Evolutionary conservation across 768 basidiomycete species (phyloP), one percentile per base, ranked within the genome.

Genomic region (Ramaria sp.): DNA sequence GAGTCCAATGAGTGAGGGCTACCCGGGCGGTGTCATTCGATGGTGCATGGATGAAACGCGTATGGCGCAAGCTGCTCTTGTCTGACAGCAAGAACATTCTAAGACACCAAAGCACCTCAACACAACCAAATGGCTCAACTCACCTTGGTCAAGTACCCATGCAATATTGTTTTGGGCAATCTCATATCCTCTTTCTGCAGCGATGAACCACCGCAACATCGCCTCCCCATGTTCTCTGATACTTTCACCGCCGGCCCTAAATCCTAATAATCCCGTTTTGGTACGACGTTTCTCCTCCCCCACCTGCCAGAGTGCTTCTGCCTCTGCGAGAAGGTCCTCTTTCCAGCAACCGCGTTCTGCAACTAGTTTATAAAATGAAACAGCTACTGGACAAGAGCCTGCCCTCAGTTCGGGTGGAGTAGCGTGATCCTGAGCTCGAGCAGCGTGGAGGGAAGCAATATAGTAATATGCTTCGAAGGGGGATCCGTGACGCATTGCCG

Each of bases 401-500:
- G 61, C 61, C 22, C 59, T 39, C 20, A 79, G 66, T 49, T 78
- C 73, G 9, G 70, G 56, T 1, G 77, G 74, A 5, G 79, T 61
- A 5, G 64, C 67, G 9, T 70, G 59, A 20, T 66, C 70, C 16
- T 73, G 72, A 7, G 79, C 80, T 56, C 78, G 77, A 27, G 72
- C 64, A 27, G 83, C 76, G 58, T 96, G 81, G 13, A 96, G 82
- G 59, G 84, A 78, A 22, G 88, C 93, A 9, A 96, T 78, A 63
- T 96, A 93, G 69, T 93, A 95, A 68, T 88, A 95, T 0, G 94
- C 87, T 64, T 99, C 94, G 56, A 95, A 92, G 0, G 88, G 86
- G 3, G 95, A 94, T 3, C 95, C 96, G 59, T 80, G 76, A 1
- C 87, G 80, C 45, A 95, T 71, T 3, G 94, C 96, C 24, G 75